phyloP scores from a whole-genome alignment of 345 rosid genomes.

The Nephelium lappaceum region DNA sequence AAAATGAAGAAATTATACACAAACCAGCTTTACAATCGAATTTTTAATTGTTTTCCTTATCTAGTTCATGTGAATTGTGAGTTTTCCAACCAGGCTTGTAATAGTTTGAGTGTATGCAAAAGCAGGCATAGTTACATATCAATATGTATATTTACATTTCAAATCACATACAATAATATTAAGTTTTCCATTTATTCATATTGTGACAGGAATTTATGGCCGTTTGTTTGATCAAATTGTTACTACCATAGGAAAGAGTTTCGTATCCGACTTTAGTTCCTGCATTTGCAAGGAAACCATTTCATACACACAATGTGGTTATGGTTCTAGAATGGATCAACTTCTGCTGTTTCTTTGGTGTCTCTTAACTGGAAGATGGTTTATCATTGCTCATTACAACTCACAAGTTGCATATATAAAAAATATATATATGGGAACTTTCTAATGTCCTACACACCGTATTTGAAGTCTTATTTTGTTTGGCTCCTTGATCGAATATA shows the following conservation, averaged over 20 bases:
- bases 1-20: conserved; percentile 12
- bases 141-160: conserved; percentile 12
- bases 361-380: too few species aligned
- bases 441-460: too few species aligned
- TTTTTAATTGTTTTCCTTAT: conserved; percentile 4
- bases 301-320: too few species aligned
- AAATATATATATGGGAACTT: too few species aligned
- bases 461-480: too few species aligned
- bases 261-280: neutral
- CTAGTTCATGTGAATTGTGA: neutral
- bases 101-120: neutral
- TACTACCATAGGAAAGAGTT: too few species aligned
- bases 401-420: too few species aligned
- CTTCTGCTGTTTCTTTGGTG: too few species aligned
- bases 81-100: neutral
- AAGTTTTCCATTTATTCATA: neutral
- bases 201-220: neutral
- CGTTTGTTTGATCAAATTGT: neutral
- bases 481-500: neutral
- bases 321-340: too few species aligned
- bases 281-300: too few species aligned
- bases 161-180: neutral
- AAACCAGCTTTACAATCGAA: neutral
- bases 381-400: too few species aligned
- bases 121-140: neutral